A percentile compares a stretch with the other conserved stretches of the same genome.
phyloP scores from a whole-genome alignment of 2,329 filamentous ascomycete species.

The Teratosphaeria zuluensis region DNA sequence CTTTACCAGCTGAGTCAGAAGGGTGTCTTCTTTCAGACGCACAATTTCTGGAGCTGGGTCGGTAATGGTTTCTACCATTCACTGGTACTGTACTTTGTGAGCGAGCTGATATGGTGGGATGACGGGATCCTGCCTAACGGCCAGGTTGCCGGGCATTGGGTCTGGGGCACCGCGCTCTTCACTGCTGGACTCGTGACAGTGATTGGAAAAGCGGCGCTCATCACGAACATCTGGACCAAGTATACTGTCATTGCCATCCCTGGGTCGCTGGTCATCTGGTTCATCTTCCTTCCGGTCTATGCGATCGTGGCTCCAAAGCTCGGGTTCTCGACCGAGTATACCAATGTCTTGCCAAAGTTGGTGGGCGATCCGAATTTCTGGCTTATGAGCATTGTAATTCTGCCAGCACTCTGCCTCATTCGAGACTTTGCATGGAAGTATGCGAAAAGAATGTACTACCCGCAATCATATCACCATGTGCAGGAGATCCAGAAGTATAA shows the following conservation, averaged over 20 bases:
- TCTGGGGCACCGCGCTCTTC: slow-evolving; percentile 94
- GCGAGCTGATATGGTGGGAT: slow-evolving; percentile 68
- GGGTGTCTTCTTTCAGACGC: slow-evolving; percentile 85
- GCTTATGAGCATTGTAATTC: slow-evolving; percentile 70
- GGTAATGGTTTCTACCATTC: slow-evolving; percentile 93
- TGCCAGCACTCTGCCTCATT: slow-evolving; percentile 72
- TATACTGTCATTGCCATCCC: slow-evolving; percentile 94
- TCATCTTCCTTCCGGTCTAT: slow-evolving; percentile 81
- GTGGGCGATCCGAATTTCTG: slow-evolving; percentile 82
- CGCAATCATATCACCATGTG: slow-evolving; percentile 93
- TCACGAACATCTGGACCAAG: slow-evolving; percentile 98
- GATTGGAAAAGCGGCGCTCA: slow-evolving; percentile 84
- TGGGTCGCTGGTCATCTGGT: slow-evolving; percentile 84
- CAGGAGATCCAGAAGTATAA: slow-evolving; percentile 99
- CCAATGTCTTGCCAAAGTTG: slow-evolving; percentile 70
- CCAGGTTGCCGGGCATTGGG: slow-evolving; percentile 83
- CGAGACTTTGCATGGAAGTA: slow-evolving; percentile 97
- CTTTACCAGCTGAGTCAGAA: slow-evolving; percentile 88
- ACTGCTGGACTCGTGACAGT: slow-evolving; percentile 89
- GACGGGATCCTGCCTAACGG: slow-evolving; percentile 74
- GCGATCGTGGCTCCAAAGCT: slow-evolving; percentile 75
- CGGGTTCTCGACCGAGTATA: slow-evolving; percentile 72
- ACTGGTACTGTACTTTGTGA: slow-evolving; percentile 79
- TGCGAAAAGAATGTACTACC: slow-evolving; percentile 90
- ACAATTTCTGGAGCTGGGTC: slow-evolving; percentile 89